Conservation (phyloP, 352 stramenopile species). For the Globisporangium cylindrosporum region DNA sequence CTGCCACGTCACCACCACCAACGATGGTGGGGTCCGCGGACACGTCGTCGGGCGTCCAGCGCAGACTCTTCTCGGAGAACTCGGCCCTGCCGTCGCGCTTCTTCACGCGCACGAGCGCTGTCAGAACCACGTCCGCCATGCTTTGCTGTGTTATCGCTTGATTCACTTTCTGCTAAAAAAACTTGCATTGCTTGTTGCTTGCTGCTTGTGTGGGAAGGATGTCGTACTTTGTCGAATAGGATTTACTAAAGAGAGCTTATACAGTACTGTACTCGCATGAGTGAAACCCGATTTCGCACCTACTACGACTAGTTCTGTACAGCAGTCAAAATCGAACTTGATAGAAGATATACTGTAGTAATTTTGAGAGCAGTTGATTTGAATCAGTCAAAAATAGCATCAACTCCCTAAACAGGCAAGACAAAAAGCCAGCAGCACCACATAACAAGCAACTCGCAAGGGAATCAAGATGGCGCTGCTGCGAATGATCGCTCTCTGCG, state of each 20-base stretch:
- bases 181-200: not conserved
- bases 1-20: not conserved
- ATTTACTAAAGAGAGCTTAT: not conserved
- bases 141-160: not conserved
- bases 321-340: not conserved
- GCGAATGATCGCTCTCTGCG: constrained; percentile 8
- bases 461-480: constrained; percentile 4
- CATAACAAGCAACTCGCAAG: not conserved
- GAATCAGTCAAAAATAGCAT: not conserved
- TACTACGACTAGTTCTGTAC: not conserved
- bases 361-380: not conserved
- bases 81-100: constrained; percentile 70
- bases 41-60: constrained; percentile 50
- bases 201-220: not conserved
- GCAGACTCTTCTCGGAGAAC: constrained; percentile 54
- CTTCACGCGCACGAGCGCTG: constrained; percentile 69
- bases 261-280: not conserved
- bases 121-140: constrained; percentile 25
- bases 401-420: not conserved
- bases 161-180: not conserved
- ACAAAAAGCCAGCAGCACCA: not conserved
- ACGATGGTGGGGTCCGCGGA: constrained; percentile 14
- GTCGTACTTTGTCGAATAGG: constrained; percentile 2
- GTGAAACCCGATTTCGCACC: not conserved
- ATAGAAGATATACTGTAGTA: not conserved